A percentile compares a stretch with the other conserved stretches of the same genome.
Evolutionary conservation across 306 rosid species (phyloP).

Genomic region (Castanea sativa): DNA sequence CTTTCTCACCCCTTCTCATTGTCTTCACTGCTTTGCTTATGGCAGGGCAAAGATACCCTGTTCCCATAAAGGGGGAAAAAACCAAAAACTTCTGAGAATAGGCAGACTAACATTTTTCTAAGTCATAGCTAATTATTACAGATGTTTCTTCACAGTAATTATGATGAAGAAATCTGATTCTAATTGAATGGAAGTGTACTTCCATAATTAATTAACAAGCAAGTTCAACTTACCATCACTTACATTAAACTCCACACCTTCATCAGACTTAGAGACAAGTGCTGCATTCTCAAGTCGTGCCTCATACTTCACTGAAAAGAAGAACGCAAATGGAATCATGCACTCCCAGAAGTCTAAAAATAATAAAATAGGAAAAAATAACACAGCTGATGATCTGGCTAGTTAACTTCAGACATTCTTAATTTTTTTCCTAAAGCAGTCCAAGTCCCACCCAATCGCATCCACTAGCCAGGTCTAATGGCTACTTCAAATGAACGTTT

Average conservation of each 20-base stretch:
- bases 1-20: slow-evolving; percentile 70
- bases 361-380: not conserved
- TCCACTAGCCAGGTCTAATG: not conserved
- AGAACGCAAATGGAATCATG: not conserved
- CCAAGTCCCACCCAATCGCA: not conserved
- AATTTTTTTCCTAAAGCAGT: not conserved
- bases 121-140: too few species aligned
- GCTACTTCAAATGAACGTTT: not conserved
- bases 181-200: not conserved
- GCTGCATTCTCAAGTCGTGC: slow-evolving; percentile 46
- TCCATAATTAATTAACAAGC: not conserved
- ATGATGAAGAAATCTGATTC: too few species aligned
- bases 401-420: not conserved
- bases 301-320: slow-evolving; percentile 52
- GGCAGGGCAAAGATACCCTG: slow-evolving; percentile 61
- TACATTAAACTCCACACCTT: slow-evolving; percentile 44
- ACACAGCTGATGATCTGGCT: not conserved
- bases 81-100: not conserved
- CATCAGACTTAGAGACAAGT: slow-evolving; percentile 31
- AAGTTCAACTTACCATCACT: slow-evolving; percentile 44
- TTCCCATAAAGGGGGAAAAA: slow-evolving; percentile 5
- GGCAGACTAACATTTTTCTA: not conserved
- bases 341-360: not conserved
- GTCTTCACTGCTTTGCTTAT: slow-evolving; percentile 59
- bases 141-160: too few species aligned